Conservation (phyloP, 2,329 filamentous ascomycete species). For the Sclerotinia trifoliorum region DNA sequence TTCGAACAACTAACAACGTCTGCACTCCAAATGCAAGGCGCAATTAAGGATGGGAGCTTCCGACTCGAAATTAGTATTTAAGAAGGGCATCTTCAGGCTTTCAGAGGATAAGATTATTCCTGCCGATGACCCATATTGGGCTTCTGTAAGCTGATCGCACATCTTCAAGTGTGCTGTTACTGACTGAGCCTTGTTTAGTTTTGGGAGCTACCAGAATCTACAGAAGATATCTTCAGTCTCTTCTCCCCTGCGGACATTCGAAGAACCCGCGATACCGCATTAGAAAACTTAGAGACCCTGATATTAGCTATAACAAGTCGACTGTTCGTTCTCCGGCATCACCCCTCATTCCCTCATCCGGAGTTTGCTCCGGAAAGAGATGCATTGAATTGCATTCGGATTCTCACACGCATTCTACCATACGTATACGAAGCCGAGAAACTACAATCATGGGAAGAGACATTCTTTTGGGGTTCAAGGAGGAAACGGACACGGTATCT, state of each 20-base stretch:
- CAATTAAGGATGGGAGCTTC: constrained; percentile 78
- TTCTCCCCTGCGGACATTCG: constrained; percentile 89
- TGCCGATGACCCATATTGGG: constrained; percentile 89
- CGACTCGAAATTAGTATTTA: constrained; percentile 98
- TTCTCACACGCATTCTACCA: constrained; percentile 84
- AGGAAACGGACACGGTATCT: constrained; percentile 60
- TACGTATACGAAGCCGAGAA: constrained; percentile 89
- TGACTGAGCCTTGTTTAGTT: constrained; percentile 58
- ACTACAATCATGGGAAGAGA: constrained; percentile 81
- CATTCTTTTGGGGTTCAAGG: constrained; percentile 84
- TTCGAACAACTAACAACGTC: constrained; percentile 22
- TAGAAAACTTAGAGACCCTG: constrained; percentile 87
- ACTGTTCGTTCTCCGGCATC: constrained; percentile 77
- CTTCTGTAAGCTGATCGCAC: constrained; percentile 61
- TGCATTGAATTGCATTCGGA: constrained; percentile 91
- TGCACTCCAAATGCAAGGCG: constrained; percentile 32
- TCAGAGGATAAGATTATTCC: constrained; percentile 89
- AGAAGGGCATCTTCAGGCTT: constrained; percentile 94
- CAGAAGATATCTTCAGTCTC: constrained; percentile 94
- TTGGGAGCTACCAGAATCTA: constrained; percentile 94
- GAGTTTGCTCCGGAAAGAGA: constrained; percentile 81
- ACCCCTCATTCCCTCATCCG: constrained; percentile 84
- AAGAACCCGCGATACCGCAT: constrained; percentile 77
- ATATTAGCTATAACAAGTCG: constrained; percentile 81
- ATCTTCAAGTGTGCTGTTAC: constrained; percentile 20